Conservation (phyloP, 2,329 filamentous ascomycete genomes). For the Trichoderma pleuroti region DNA sequence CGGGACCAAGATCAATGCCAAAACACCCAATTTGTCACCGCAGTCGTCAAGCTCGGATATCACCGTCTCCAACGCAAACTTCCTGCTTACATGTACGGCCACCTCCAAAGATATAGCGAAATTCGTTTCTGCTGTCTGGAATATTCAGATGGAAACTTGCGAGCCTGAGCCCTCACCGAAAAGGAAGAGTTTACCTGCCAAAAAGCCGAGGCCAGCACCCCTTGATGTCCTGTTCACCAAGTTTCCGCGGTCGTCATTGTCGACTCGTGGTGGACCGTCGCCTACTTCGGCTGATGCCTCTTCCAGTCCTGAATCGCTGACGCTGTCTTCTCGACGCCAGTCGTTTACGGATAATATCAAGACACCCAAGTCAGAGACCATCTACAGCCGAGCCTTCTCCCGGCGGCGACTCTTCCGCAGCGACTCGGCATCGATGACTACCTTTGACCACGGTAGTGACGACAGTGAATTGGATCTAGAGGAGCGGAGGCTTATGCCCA, state of each 20-base stretch:
- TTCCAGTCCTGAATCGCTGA: slow-evolving; percentile 15
- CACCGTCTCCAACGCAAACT: slow-evolving; percentile 52
- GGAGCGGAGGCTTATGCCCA: slow-evolving; percentile 51
- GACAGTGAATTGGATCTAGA: slow-evolving; percentile 46
- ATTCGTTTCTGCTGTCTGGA: slow-evolving; percentile 52
- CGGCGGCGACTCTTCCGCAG: slow-evolving; percentile 20
- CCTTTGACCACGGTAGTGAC: slow-evolving; percentile 35
- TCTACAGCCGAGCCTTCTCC: slow-evolving; percentile 30
- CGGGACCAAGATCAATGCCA: slow-evolving; percentile 26
- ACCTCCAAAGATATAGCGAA: slow-evolving; percentile 51
- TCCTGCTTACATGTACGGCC: slow-evolving; percentile 53
- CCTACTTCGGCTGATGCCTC: slow-evolving; percentile 11
- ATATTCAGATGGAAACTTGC: slow-evolving; percentile 33
- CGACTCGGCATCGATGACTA: slow-evolving; percentile 33
- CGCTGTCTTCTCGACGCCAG: slow-evolving; percentile 13
- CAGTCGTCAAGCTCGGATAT: slow-evolving; percentile 28
- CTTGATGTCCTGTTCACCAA: slow-evolving; percentile 31
- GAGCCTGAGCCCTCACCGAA: slow-evolving; percentile 41
- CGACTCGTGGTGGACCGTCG: slow-evolving; percentile 24
- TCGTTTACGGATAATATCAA: slow-evolving; percentile 25
- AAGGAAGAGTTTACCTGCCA: slow-evolving; percentile 24
- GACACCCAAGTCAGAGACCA: slow-evolving; percentile 31
- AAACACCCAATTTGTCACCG: slow-evolving; percentile 25
- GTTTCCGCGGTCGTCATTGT: slow-evolving; percentile 28
- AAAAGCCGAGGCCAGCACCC: slow-evolving; percentile 27